Conservation (phyloP, 306 rosid species). For the Oemleria cerasiformis region DNA sequence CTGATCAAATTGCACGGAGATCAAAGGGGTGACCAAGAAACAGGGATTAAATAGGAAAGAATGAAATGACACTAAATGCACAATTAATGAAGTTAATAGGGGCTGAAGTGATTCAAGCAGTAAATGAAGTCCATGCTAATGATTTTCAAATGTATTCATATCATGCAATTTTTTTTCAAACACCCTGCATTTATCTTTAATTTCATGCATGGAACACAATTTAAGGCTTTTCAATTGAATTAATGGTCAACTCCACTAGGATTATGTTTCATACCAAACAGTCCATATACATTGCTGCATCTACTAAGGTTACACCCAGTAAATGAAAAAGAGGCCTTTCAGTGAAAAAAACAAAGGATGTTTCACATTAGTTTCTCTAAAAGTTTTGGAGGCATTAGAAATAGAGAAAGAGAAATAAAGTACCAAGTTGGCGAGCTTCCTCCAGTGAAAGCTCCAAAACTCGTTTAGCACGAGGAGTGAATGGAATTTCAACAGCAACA, state of each 20-base stretch:
- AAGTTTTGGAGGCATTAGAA: neutral
- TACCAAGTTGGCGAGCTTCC: conserved; percentile 99
- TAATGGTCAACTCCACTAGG: neutral
- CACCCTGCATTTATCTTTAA: neutral
- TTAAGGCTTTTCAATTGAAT: neutral
- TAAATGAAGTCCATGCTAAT: neutral
- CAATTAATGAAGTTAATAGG: neutral
- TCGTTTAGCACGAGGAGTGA: conserved; percentile 98
- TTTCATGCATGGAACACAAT: neutral
- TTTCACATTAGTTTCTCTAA: neutral
- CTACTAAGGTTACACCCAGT: neutral
- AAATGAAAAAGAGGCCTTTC: neutral
- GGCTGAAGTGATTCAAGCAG: neutral
- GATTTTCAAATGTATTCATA: neutral
- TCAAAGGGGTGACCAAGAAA: neutral
- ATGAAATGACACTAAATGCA: no score
- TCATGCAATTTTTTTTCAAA: neutral
- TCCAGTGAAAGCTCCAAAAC: conserved; percentile 94
- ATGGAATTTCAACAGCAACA: conserved; percentile 97
- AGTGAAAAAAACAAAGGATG: neutral
- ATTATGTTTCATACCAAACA: neutral
- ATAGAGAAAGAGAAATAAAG: conserved; percentile 3
- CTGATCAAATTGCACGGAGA: neutral
- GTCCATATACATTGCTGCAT: neutral
- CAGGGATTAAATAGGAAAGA: no score